phyloP scores from a whole-genome alignment of 164 flowering plant species.

The Aristolochia fimbriata region DNA sequence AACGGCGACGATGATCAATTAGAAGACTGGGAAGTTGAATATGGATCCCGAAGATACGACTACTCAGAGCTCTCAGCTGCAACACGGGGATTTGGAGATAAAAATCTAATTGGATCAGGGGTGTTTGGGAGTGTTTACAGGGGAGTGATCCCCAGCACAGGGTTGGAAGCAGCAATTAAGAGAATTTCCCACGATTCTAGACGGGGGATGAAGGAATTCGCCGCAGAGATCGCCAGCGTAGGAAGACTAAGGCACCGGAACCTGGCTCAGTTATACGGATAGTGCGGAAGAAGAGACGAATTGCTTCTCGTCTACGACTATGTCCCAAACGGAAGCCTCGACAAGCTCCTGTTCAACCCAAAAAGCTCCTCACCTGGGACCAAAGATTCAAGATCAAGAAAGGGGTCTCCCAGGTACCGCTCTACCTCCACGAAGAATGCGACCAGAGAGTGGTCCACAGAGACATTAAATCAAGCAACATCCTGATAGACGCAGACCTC shows the following conservation, averaged over 20 bases:
- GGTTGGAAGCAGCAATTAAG: conserved; percentile 40
- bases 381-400: conserved; percentile 28
- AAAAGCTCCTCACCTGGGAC: conserved; percentile 30
- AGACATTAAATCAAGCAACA: conserved; percentile 52
- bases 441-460: conserved; percentile 42
- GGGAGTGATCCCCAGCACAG: conserved; percentile 25
- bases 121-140: conserved; percentile 48
- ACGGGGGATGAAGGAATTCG: conserved; percentile 44
- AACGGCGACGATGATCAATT: conserved; percentile 15
- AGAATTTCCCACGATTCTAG: conserved; percentile 24
- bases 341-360: conserved; percentile 20
- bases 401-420: conserved; percentile 26
- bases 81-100: conserved; percentile 32
- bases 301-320: conserved; percentile 43
- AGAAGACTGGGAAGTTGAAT: conserved; percentile 51
- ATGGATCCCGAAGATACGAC: conserved; percentile 35
- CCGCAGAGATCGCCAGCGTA: conserved; percentile 40
- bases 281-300: conserved; percentile 42
- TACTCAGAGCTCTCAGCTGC: conserved; percentile 35
- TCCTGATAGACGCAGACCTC: conserved; percentile 42
- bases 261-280: conserved; percentile 46
- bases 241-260: conserved; percentile 45
- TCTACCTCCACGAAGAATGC: conserved; percentile 61
- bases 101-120: conserved; percentile 32
- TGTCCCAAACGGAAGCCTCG: conserved; percentile 46